Percentiles rank a stretch among this genome's conserved stretches.
These are phyloP conservation scores for Metschnikowia orientalis DNA, from an alignment of 805 yeast genomes.

Conservation along the genomic window DNA sequence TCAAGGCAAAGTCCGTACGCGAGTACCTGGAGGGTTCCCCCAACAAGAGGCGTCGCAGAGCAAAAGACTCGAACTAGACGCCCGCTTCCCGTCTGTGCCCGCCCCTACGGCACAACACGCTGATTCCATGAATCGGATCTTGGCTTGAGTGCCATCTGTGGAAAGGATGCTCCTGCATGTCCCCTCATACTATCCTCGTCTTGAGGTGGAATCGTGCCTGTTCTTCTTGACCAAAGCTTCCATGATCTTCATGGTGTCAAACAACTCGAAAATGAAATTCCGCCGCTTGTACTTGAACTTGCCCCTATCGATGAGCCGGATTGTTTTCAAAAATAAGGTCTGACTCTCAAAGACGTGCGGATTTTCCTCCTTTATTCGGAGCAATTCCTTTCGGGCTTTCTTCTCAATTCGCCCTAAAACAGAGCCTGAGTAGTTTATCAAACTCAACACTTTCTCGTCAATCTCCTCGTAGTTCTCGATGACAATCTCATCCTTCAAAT, in stretches of 20 bases:
- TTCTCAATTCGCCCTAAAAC: conserved; percentile 41
- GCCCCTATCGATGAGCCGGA: conserved; percentile 50
- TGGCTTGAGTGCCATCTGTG: not conserved
- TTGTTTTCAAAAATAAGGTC: conserved; percentile 48
- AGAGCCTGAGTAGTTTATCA: conserved; percentile 50
- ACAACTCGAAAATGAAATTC: conserved; percentile 58
- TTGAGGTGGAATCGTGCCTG: conserved; percentile 22
- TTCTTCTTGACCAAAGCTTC: conserved; percentile 49
- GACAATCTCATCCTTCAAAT: conserved; percentile 15
- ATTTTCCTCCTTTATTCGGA: conserved; percentile 45
- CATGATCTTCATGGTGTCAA: conserved; percentile 46
- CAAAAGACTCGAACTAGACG: conserved; percentile 6
- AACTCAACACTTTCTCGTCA: conserved; percentile 24
- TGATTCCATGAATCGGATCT: too few relatives aligned
- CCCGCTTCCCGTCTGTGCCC: too few relatives aligned
- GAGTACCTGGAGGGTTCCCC: conserved; percentile 15
- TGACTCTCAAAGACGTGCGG: conserved; percentile 54
- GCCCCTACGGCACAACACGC: too few relatives aligned
- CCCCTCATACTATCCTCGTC: not conserved
- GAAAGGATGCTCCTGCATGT: too few relatives aligned
- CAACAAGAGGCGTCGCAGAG: conserved; percentile 4
- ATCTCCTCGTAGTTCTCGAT: conserved; percentile 15
- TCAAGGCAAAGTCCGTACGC: conserved; percentile 20
- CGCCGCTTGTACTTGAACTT: conserved; percentile 61
- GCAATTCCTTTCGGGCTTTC: conserved; percentile 55